phyloP scores from a whole-genome alignment of 164 flowering plant genomes.

The Protea cynaroides region DNA sequence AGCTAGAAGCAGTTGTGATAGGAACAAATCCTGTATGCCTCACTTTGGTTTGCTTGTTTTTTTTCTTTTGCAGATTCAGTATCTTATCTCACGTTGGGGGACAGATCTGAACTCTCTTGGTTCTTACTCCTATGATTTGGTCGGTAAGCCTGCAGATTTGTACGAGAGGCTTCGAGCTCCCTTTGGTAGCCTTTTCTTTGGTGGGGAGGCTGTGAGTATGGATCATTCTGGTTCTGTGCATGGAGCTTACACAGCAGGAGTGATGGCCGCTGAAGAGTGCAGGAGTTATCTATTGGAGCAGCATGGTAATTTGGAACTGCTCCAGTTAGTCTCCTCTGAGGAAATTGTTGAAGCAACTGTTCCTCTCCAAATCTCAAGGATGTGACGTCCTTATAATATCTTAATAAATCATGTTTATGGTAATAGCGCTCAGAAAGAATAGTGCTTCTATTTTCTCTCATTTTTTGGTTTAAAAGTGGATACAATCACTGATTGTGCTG shows the following conservation, averaged over 20 bases:
- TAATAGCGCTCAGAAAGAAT: neutral
- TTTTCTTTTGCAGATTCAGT: slow-evolving; percentile 46
- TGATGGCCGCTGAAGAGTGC: slow-evolving; percentile 68
- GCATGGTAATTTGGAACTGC: slow-evolving; percentile 38
- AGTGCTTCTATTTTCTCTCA: too few relatives aligned
- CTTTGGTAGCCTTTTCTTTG: slow-evolving; percentile 70
- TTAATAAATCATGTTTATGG: neutral
- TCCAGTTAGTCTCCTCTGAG: slow-evolving; percentile 28
- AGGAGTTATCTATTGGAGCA: slow-evolving; percentile 32
- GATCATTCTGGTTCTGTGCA: slow-evolving; percentile 89
- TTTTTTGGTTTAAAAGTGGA: neutral
- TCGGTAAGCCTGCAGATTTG: slow-evolving; percentile 65
- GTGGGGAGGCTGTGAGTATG: slow-evolving; percentile 84
- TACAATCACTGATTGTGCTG: neutral
- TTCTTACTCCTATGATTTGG: slow-evolving; percentile 72
- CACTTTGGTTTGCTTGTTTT: neutral
- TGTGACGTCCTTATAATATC: slow-evolving; percentile 25
- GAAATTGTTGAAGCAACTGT: slow-evolving; percentile 32
- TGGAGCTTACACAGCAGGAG: slow-evolving; percentile 76
- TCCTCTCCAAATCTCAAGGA: slow-evolving; percentile 82
- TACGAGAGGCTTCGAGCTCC: slow-evolving; percentile 73
- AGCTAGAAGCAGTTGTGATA: too few relatives aligned
- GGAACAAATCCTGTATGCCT: too few relatives aligned
- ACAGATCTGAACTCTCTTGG: slow-evolving; percentile 77
- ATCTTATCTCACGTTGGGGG: slow-evolving; percentile 90